A percentile compares a stretch with the other conserved stretches of the same genome.
phyloP scores from a whole-genome alignment of 2,329 filamentous ascomycete genomes.

The Pseudogymnoascus sp. region DNA sequence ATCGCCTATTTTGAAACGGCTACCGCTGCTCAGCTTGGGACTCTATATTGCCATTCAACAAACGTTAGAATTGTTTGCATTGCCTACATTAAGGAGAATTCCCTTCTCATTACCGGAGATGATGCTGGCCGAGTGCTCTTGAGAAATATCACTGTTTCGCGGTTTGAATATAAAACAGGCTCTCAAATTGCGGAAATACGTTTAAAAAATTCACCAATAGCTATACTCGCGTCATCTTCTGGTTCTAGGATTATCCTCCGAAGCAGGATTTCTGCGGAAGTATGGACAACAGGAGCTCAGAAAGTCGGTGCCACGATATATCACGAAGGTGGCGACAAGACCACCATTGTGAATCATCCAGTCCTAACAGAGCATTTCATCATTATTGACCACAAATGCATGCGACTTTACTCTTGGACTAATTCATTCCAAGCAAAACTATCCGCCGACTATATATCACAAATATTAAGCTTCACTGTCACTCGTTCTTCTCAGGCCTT shows the following conservation, averaged over 20 bases:
- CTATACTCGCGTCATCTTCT: not conserved
- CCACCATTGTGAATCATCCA: not conserved
- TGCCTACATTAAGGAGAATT: slow-evolving; percentile 14
- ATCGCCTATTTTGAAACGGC: slow-evolving; percentile 20
- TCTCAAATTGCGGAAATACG: not conserved
- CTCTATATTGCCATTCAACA: slow-evolving; percentile 21
- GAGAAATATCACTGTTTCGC: slow-evolving; percentile 10
- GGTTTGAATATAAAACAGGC: not conserved
- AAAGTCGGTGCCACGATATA: not conserved
- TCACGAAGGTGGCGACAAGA: not conserved
- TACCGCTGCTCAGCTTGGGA: slow-evolving; percentile 12
- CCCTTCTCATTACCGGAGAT: slow-evolving; percentile 25
- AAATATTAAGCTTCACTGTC: not conserved
- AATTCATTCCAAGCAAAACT: not conserved
- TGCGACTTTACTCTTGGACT: not conserved
- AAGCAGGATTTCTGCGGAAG: not conserved
- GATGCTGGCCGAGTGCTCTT: slow-evolving; percentile 22
- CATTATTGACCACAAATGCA: not conserved
- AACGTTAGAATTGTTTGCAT: slow-evolving; percentile 18
- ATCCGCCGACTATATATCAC: not conserved
- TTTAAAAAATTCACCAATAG: not conserved
- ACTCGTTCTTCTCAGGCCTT: not conserved
- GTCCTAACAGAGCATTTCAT: not conserved
- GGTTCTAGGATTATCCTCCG: not conserved
- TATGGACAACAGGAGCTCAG: not conserved